These are phyloP conservation scores for Lachancea quebecensis DNA, from an alignment of 805 yeast genomes.

Conservation along the genomic window DNA sequence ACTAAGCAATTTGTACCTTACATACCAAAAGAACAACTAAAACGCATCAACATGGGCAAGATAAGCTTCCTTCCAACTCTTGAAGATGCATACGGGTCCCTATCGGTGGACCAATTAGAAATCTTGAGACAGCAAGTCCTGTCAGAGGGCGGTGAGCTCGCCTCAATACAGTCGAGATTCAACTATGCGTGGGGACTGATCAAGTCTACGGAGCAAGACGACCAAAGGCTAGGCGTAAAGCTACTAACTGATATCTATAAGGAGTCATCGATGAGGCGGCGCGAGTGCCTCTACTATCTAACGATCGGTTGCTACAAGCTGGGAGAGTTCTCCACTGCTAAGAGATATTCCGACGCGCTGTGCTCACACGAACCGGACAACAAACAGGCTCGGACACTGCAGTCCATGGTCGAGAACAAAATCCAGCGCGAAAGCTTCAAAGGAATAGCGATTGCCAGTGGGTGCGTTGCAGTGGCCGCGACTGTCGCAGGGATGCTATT, in stretches of 20 bases:
- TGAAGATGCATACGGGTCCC: slow-evolving; percentile 35
- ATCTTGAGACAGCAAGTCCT: slow-evolving; percentile 71
- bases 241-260: slow-evolving; percentile 63
- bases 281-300: slow-evolving; percentile 85
- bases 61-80: slow-evolving; percentile 26
- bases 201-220: slow-evolving; percentile 53
- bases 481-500: slow-evolving; percentile 36
- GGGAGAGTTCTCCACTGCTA: slow-evolving; percentile 80
- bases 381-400: slow-evolving; percentile 64
- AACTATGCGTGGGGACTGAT: slow-evolving; percentile 96
- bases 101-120: slow-evolving; percentile 67
- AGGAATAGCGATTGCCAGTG: slow-evolving; percentile 83
- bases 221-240: slow-evolving; percentile 74
- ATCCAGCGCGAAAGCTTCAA: slow-evolving; percentile 81
- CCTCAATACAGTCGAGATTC: slow-evolving; percentile 77
- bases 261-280: slow-evolving; percentile 72
- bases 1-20: not conserved
- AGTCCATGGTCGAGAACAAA: slow-evolving; percentile 73
- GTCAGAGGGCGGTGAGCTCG: slow-evolving; percentile 66
- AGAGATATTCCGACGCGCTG: slow-evolving; percentile 75
- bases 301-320: slow-evolving; percentile 82
- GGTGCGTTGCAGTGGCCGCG: slow-evolving; percentile 78
- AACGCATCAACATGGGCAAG: slow-evolving; percentile 16
- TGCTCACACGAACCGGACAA: slow-evolving; percentile 79
- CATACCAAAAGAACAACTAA: not conserved